These are phyloP conservation scores for Alternaria incomplexa DNA, from an alignment of 2,329 filamentous ascomycete genomes.

Conservation along the genomic window DNA sequence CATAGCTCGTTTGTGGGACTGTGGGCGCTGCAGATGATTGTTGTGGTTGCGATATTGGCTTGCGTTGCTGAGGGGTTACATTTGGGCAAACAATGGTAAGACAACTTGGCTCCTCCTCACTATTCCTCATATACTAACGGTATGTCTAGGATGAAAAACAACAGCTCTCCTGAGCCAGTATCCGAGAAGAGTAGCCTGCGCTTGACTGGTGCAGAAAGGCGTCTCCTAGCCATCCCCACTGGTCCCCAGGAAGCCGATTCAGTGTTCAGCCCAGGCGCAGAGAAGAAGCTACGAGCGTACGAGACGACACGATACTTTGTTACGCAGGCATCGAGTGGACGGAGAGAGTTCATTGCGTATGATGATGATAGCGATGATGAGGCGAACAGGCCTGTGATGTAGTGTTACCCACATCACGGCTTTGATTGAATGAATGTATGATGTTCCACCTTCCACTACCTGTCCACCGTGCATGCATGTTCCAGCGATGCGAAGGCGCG, in stretches of 20 bases:
- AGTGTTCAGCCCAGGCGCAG: conserved; percentile 29
- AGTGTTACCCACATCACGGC: conserved; percentile 16
- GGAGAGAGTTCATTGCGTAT: conserved; percentile 32
- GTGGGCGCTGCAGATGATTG: conserved; percentile 33
- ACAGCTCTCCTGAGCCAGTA: neutral
- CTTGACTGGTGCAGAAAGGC: conserved; percentile 27
- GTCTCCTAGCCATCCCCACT: conserved; percentile 26
- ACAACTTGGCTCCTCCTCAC: neutral
- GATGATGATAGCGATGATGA: conserved; percentile 43
- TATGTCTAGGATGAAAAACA: conserved; percentile 6
- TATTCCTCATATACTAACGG: neutral
- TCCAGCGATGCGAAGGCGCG: conserved; percentile 19
- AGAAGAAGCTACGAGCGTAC: conserved; percentile 36
- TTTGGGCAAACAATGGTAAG: conserved; percentile 28
- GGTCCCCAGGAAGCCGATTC: neutral
- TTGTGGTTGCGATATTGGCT: conserved; percentile 33
- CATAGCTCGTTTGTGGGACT: conserved; percentile 33
- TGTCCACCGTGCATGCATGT: conserved; percentile 18
- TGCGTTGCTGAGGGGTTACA: conserved; percentile 37
- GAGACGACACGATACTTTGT: conserved; percentile 24
- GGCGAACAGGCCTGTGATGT: conserved; percentile 42
- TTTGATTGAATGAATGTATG: conserved; percentile 4
- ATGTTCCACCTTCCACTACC: neutral
- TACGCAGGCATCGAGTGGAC: conserved; percentile 20
- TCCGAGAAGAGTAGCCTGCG: conserved; percentile 11